These are phyloP conservation scores for Firmiana major DNA, from an alignment of 345 rosid genomes.

Conservation along the genomic window DNA sequence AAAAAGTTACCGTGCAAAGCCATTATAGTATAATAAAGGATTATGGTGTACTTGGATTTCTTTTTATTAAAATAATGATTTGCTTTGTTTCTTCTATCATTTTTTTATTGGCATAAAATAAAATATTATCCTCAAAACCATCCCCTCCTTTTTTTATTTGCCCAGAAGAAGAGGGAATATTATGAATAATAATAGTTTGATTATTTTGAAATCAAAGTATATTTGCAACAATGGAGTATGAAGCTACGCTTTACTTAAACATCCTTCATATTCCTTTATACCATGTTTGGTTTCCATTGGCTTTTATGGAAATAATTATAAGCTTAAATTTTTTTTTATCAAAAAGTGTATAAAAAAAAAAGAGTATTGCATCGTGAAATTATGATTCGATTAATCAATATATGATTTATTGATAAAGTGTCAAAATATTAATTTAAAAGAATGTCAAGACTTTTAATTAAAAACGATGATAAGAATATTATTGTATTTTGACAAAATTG, in stretches of 20 bases:
- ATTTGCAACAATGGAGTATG: neutral
- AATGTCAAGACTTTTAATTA: no score
- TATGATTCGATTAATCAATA: no score
- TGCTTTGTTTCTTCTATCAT: constrained; percentile 1
- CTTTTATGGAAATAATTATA: neutral
- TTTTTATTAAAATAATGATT: constrained; percentile 3
- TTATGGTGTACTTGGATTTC: neutral
- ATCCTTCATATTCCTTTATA: neutral
- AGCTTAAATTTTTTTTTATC: no score
- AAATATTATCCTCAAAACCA: neutral
- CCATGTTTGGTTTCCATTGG: neutral
- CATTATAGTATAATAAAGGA: neutral
- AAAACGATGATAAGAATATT: no score
- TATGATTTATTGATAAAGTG: no score
- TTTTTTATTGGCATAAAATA: constrained; percentile 1
- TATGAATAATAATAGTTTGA: neutral
- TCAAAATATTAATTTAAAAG: no score
- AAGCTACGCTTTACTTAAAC: neutral
- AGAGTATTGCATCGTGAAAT: no score
- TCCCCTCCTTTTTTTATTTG: neutral
- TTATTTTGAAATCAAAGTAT: neutral
- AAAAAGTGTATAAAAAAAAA: no score
- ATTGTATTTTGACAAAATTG: no score
- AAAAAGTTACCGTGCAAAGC: neutral
- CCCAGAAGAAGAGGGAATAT: neutral